Conservation (phyloP, 768 basidiomycete species). For the Baorangia bicolor region DNA sequence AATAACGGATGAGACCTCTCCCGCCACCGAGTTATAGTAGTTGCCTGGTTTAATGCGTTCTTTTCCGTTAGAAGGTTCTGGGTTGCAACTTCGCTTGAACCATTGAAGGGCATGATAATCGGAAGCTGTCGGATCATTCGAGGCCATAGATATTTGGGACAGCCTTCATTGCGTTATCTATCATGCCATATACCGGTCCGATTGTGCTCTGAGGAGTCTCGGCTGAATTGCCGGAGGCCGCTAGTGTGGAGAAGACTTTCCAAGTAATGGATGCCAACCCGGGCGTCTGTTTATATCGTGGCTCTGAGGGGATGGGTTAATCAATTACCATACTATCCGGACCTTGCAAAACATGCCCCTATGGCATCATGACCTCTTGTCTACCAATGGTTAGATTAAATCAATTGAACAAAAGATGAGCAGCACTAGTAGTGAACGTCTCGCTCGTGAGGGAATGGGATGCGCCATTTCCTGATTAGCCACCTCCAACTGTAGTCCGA, state of each 20-base stretch:
- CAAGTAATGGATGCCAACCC: not conserved
- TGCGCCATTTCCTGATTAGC: not conserved
- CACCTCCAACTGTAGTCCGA: not conserved
- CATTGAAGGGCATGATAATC: not conserved
- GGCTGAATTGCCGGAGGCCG: not conserved
- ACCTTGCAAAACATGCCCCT: not conserved
- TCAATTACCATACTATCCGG: conserved; percentile 1
- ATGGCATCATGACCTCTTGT: not conserved
- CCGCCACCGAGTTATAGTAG: not conserved
- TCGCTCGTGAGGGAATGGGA: not conserved
- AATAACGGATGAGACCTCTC: not conserved
- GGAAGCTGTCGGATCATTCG: not conserved
- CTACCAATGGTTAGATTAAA: not conserved
- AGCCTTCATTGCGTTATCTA: not conserved
- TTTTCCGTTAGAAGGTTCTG: not conserved
- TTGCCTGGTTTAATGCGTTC: not conserved
- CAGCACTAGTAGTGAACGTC: too few species aligned
- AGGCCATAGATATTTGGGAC: not conserved
- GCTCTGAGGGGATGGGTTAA: not conserved
- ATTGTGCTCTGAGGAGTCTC: not conserved
- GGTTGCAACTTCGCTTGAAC: not conserved
- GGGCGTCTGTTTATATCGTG: not conserved
- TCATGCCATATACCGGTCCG: not conserved
- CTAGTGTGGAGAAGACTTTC: not conserved
- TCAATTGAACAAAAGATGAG: not conserved